Evolutionary conservation across 768 basidiomycete species (phyloP).

Genomic region (Lactarius psammicola): DNA sequence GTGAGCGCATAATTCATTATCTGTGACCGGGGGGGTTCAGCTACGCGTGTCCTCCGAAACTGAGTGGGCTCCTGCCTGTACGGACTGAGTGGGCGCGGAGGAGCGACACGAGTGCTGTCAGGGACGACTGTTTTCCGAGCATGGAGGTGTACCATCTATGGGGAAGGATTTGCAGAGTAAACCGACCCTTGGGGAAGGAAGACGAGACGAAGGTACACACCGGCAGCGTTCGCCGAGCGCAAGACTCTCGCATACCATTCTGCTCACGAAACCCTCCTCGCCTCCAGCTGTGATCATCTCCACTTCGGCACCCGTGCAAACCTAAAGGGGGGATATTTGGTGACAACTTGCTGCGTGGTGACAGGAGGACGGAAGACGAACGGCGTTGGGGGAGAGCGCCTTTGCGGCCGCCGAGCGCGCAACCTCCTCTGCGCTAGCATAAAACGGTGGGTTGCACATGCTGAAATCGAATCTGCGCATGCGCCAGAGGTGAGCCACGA

Average conservation of each 20-base stretch:
- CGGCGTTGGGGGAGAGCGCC: conserved; percentile 64
- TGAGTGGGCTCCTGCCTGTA: background rate
- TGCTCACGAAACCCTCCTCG: conserved; percentile 71
- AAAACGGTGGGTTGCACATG: conserved; percentile 98
- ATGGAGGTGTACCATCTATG: conserved; percentile 90
- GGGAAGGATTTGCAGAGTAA: background rate
- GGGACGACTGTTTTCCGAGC: conserved; percentile 82
- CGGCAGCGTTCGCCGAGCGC: conserved; percentile 50
- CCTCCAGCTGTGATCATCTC: conserved; percentile 93
- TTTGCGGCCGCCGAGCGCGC: conserved; percentile 58
- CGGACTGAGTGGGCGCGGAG: conserved; percentile 49
- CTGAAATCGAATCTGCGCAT: conserved; percentile 62
- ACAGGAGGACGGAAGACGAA: conserved; percentile 37
- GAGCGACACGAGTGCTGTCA: conserved; percentile 55
- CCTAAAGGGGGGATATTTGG: conserved; percentile 41
- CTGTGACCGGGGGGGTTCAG: conserved; percentile 39
- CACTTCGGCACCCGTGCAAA: conserved; percentile 79
- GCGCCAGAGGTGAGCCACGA: background rate
- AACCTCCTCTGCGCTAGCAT: conserved; percentile 71
- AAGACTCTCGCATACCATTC: conserved; percentile 77
- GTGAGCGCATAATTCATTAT: conserved; percentile 84
- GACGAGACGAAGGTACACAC: conserved; percentile 40
- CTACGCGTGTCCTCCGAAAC: background rate
- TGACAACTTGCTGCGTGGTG: background rate
- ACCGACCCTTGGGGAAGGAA: background rate